phyloP scores from a whole-genome alignment of 805 yeast species.

The Saccharomyces cerevisiae region DNA sequence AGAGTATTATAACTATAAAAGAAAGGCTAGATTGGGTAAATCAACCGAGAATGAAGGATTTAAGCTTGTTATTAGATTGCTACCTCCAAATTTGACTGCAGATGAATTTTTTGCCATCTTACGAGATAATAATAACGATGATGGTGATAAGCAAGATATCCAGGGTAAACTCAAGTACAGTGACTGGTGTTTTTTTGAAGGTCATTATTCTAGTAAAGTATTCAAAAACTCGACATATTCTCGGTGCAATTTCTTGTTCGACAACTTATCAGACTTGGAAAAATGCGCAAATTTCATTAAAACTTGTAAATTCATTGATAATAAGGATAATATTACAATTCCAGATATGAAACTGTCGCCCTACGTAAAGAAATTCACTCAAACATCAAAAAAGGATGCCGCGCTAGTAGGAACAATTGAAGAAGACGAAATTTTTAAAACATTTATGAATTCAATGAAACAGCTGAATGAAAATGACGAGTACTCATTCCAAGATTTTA shows the following conservation, averaged over 20 bases:
- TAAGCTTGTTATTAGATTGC: conserved; percentile 33
- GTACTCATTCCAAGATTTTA: conserved; percentile 20
- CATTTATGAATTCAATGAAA: conserved; percentile 26
- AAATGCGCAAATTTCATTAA: conserved; percentile 28
- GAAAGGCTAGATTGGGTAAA: background rate
- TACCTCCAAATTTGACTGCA: conserved; percentile 37
- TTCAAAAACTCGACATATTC: conserved; percentile 36
- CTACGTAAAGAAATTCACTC: conserved; percentile 13
- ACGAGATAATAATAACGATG: conserved; percentile 8
- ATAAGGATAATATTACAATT: conserved; percentile 18
- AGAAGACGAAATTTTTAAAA: conserved; percentile 25
- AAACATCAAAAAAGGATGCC: conserved; percentile 5
- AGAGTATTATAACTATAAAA: conserved; percentile 2
- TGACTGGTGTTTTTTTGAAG: conserved; percentile 29
- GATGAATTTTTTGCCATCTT: conserved; percentile 28
- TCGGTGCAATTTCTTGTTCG: conserved; percentile 37
- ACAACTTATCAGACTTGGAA: conserved; percentile 22
- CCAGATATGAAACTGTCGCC: conserved; percentile 17
- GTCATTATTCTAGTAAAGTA: conserved; percentile 18
- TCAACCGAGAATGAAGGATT: conserved; percentile 7
- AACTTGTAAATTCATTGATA: conserved; percentile 28
- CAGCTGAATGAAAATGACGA: conserved; percentile 14
- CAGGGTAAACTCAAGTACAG: conserved; percentile 24
- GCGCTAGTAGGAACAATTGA: conserved; percentile 27
- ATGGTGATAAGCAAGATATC: conserved; percentile 7